A percentile compares a stretch with the other conserved stretches of the same genome.
Evolutionary conservation across 1,284 basidiomycete species (phyloP).

Genomic region (Rhodofomes roseus): DNA sequence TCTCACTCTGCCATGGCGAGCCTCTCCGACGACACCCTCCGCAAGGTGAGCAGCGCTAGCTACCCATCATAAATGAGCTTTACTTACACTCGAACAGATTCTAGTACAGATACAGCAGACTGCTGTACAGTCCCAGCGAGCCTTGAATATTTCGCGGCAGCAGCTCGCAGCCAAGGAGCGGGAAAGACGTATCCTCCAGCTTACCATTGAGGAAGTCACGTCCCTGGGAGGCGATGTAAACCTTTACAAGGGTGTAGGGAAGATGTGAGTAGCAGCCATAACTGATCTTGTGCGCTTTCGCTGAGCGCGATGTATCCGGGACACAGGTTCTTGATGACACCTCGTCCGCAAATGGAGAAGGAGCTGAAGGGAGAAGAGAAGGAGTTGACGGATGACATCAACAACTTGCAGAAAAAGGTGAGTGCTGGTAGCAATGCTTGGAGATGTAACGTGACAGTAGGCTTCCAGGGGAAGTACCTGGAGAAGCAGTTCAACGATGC

Average conservation of each 20-base stretch:
- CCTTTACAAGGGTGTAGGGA: constrained; percentile 88
- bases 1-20: constrained; percentile 51
- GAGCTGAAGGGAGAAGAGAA: constrained; percentile 76
- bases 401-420: constrained; percentile 77
- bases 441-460: background rate
- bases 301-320: background rate
- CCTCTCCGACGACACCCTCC: constrained; percentile 82
- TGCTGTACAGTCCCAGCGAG: constrained; percentile 76
- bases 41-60: constrained; percentile 52
- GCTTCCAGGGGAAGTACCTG: constrained; percentile 64
- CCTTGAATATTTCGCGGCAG: constrained; percentile 67
- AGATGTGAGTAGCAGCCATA: constrained; percentile 65
- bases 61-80: background rate
- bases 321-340: constrained; percentile 85
- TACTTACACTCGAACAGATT: constrained; percentile 50
- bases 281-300: background rate
- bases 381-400: constrained; percentile 77
- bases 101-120: constrained; percentile 87
- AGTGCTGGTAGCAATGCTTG: constrained; percentile 4
- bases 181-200: constrained; percentile 82
- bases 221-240: constrained; percentile 65
- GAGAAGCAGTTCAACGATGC: constrained; percentile 92
- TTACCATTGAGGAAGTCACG: constrained; percentile 77
- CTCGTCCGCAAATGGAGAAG: constrained; percentile 72
- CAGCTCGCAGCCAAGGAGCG: constrained; percentile 79